phyloP scores from a whole-genome alignment of 2,329 filamentous ascomycete species.

The Colletotrichum sp. region DNA sequence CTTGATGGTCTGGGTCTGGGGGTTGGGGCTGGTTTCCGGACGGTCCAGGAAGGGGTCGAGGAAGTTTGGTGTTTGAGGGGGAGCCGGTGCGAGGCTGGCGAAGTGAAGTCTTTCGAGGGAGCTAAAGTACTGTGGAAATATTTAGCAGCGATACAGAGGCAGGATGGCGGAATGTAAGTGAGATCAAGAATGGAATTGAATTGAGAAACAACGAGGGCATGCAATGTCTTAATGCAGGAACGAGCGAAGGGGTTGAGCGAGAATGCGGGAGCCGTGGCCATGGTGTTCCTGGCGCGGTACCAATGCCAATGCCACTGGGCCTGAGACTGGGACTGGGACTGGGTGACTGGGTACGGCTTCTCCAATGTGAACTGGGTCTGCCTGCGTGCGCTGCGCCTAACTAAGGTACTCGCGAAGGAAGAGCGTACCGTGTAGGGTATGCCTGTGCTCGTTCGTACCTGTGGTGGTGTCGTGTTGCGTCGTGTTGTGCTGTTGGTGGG shows the following conservation, averaged over 20 bases:
- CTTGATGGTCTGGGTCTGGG: slow-evolving; percentile 23
- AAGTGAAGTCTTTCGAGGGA: slow-evolving; percentile 73
- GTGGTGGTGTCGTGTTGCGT: background rate
- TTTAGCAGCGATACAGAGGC: slow-evolving; percentile 19
- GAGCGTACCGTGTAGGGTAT: background rate
- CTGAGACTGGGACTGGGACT: background rate
- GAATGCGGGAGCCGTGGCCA: background rate
- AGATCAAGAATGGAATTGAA: slow-evolving; percentile 10
- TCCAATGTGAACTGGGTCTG: background rate
- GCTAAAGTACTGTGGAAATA: slow-evolving; percentile 68
- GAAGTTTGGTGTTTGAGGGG: slow-evolving; percentile 5
- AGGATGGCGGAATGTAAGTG: background rate
- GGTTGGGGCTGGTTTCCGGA: background rate
- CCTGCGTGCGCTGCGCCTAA: background rate
- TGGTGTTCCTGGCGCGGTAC: background rate
- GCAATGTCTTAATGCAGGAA: slow-evolving; percentile 45
- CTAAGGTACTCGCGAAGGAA: background rate
- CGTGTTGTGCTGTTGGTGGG: slow-evolving; percentile 1
- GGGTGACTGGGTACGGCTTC: background rate
- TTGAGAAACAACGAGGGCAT: slow-evolving; percentile 33
- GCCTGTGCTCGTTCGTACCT: background rate
- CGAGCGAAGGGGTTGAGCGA: slow-evolving; percentile 23
- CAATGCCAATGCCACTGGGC: background rate
- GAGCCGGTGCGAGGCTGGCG: slow-evolving; percentile 20
- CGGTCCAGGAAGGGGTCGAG: slow-evolving; percentile 7